phyloP scores from a whole-genome alignment of 2,329 filamentous ascomycete genomes.

The Nannizziopsis barbatae region DNA sequence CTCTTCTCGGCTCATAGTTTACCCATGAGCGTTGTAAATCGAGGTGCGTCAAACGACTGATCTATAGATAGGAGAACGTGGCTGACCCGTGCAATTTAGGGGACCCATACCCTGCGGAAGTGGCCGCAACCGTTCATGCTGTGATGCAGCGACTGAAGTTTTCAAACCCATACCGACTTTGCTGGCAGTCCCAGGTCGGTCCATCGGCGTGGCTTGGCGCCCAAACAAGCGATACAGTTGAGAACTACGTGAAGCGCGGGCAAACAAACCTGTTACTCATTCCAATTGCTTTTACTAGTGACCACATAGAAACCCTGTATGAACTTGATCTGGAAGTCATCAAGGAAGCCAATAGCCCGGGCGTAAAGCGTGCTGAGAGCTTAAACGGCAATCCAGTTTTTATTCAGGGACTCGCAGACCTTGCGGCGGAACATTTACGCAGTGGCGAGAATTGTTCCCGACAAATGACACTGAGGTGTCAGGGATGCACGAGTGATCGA shows the following conservation, averaged over 20 bases:
- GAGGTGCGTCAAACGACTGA: conserved; percentile 43
- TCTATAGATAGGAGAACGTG: background rate
- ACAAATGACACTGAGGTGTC: conserved; percentile 86
- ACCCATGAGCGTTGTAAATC: conserved; percentile 94
- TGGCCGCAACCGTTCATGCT: conserved; percentile 87
- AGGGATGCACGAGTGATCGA: conserved; percentile 80
- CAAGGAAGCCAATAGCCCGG: conserved; percentile 61
- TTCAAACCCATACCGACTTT: conserved; percentile 81
- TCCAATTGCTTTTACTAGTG: conserved; percentile 95
- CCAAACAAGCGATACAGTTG: conserved; percentile 79
- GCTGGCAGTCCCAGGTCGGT: conserved; percentile 97
- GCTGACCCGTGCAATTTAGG: conserved; percentile 38
- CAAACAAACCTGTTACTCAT: conserved; percentile 85
- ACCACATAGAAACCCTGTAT: conserved; percentile 94
- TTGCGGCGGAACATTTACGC: conserved; percentile 69
- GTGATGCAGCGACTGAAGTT: conserved; percentile 89
- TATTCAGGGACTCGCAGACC: conserved; percentile 76
- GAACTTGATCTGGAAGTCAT: conserved; percentile 94
- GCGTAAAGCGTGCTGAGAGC: conserved; percentile 83
- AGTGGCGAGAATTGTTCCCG: conserved; percentile 59
- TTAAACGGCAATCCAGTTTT: conserved; percentile 85
- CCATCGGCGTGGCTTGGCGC: conserved; percentile 91
- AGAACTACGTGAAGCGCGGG: conserved; percentile 78
- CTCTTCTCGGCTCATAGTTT: conserved; percentile 93
- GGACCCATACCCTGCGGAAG: conserved; percentile 89